Evolutionary conservation across 352 stramenopile species (phyloP), one percentile per base, ranked within the genome.

Genomic region (Globisporangium cylindrosporum): DNA sequence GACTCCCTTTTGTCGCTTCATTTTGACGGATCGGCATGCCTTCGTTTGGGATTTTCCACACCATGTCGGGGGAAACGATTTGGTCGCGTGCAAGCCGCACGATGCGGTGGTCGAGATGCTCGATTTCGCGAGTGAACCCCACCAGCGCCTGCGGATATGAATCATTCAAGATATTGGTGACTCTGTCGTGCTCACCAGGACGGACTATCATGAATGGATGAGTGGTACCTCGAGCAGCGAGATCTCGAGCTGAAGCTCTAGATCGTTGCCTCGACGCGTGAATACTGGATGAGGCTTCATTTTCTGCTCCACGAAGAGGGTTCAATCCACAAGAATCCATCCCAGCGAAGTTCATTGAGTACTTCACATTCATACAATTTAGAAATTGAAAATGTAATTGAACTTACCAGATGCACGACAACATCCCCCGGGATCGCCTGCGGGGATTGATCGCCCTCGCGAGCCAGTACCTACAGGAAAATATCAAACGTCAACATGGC

Each of bases 211-310:
- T 12, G 34, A 34, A 38, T 53, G n/a, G 51, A 32, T 32, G n/a
- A 6, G 22, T 18, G 4, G 20, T 41, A 64, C 64, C 56, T 98
- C 91, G 4, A 98, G 92, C 58, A 99, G 81, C 18, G 91, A 88
- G 71, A 98, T 98, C 65, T 94, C 87, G 24, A 98, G 82, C 36
- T 88, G 93, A 55, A 93, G 86, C 70, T 97, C 88, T 24, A 98
- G 74, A 70, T 99, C 80, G 73, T 98, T 85, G 5, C 87, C 88
- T 59, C 97, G 87, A 18, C 95, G 84, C 43, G 92, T 86, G 74
- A 97, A 98, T 0, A 85, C 38, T 8, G 71, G 54, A 70, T 98
- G 81, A 3, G 78, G 74, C 43, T 60, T 73, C 43, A 60, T 36
- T 41, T 61, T 51, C 67, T 73, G 36, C 22, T 32, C n/a, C 32